Percentiles rank a stretch among this genome's conserved stretches.
These are phyloP conservation scores for Austroboletus niveus DNA, from an alignment of 1,284 basidiomycete species.

Conservation along the genomic window DNA sequence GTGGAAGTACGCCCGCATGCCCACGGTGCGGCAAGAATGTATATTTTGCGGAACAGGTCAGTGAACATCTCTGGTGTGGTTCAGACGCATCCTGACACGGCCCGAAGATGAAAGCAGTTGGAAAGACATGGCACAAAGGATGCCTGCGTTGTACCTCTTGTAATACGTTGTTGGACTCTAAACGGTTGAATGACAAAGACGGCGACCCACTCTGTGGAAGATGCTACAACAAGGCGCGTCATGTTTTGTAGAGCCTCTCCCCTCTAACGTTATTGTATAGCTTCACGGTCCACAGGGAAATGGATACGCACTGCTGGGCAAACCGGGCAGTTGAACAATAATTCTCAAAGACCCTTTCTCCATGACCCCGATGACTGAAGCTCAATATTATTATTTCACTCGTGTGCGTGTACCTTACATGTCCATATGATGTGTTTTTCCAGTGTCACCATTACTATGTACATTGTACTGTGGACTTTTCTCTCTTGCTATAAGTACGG, in stretches of 20 bases:
- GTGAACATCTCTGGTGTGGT: not conserved
- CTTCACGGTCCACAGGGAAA: constrained; percentile 68
- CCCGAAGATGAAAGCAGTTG: constrained; percentile 65
- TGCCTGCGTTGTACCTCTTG: constrained; percentile 74
- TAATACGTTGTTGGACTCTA: constrained; percentile 62
- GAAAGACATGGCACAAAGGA: constrained; percentile 73
- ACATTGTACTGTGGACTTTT: constrained; percentile 13
- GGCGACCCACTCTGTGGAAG: constrained; percentile 64
- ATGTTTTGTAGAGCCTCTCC: not conserved
- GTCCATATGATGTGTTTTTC: not conserved
- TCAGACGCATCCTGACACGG: constrained; percentile 7
- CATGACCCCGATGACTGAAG: constrained; percentile 3
- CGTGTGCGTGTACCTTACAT: constrained; percentile 23
- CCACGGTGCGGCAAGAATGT: constrained; percentile 59
- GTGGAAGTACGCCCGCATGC: constrained; percentile 47
- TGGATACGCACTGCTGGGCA: constrained; percentile 73
- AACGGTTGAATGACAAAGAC: constrained; percentile 68
- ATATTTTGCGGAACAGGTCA: constrained; percentile 63
- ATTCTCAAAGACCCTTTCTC: not conserved
- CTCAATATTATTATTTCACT: constrained; percentile 26
- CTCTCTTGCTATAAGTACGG: constrained; percentile 1
- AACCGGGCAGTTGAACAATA: constrained; percentile 41
- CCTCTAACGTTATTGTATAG: constrained; percentile 33
- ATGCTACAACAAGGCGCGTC: constrained; percentile 69
- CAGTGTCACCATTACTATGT: constrained; percentile 13